Percentiles rank a stretch among this genome's conserved stretches.
Evolutionary conservation across 352 stramenopile genomes (phyloP).

Genomic region (Phytopythium chamaehyphon): DNA sequence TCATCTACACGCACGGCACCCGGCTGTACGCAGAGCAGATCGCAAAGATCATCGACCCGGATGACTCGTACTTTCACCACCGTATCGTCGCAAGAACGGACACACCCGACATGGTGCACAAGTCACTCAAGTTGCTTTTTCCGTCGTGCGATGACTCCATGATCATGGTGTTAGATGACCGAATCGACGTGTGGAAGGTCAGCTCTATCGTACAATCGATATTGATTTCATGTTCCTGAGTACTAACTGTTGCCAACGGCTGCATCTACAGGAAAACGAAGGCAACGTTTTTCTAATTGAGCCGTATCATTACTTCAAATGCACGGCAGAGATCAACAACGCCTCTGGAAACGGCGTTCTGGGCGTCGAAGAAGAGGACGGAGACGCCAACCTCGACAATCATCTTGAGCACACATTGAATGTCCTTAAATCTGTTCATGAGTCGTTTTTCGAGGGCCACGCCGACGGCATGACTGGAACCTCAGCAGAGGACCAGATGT

Average conservation of each 20-base stretch:
- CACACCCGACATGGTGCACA: constrained; percentile 83
- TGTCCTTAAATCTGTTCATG: constrained; percentile 64
- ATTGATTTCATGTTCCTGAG: background rate
- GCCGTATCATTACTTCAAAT: constrained; percentile 83
- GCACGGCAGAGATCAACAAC: constrained; percentile 82
- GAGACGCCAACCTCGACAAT: constrained; percentile 24
- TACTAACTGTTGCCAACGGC: background rate
- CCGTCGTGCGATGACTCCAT: constrained; percentile 85
- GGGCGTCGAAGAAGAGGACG: constrained; percentile 33
- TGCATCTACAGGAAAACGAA: constrained; percentile 56
- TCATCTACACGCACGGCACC: constrained; percentile 95
- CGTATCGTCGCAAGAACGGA: constrained; percentile 87
- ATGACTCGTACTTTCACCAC: constrained; percentile 77
- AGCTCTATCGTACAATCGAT: background rate
- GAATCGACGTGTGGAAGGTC: constrained; percentile 84
- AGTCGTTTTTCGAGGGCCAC: constrained; percentile 52
- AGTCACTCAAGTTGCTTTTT: constrained; percentile 85
- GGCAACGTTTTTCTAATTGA: constrained; percentile 86
- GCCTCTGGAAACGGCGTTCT: constrained; percentile 46
- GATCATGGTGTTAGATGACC: constrained; percentile 84
- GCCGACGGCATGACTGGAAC: constrained; percentile 38
- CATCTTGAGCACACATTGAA: constrained; percentile 51
- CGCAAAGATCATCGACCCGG: constrained; percentile 88
- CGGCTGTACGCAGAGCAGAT: constrained; percentile 93
- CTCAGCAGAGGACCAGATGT: constrained; percentile 66